Base-by-base conservation (phyloP, 495 filamentous ascomycete species). In the Sporormia fimetaria region DNA sequence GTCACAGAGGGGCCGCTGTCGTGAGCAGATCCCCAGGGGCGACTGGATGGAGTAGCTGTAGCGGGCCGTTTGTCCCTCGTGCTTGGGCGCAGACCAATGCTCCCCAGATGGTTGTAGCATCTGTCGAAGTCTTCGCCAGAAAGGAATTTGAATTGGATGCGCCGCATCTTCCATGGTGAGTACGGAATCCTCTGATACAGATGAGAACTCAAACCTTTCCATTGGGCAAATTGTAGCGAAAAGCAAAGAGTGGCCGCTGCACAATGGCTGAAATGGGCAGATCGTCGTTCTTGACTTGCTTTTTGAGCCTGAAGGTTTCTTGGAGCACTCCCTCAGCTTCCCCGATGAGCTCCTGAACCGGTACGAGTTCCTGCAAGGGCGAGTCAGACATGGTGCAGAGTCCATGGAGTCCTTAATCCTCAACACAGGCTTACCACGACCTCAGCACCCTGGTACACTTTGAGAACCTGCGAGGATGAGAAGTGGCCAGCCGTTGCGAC, bases 71-170 rank as follows among this genome's bases (percentile, higher is more conserved):
- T n/a, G n/a, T n/a, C n/a, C 14, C n/a, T 11, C 17, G 16, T 21
- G 15, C 25, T 47, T 17, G 63, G 51, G 11, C 45, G 53, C 15
- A 63, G 57, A 4, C 58, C 60, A 11, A 62, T 47, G 22, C 36
- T 21, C 17, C 49, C 54, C 6, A 70, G 42, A 9, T 57, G 37
- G 3, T 54, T 38, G 26, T 54, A 20, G 7, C 40, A 62, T 11
- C 33, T 52, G 6, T 57, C 43, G 42, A 59, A 70, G 29, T 66
- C 63, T 10, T 40, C 14, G 3, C 57, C 57, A 9, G 47, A 55
- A 9, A 43, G 33, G 41, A 69, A 67, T 37, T 60, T 66, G 1
- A 71, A 39, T 43, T 71, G 67, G 47, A 68, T 52, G n/a, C 67
- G 56, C 24, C 57, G 63, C 25, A 63, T 51, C 67, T 70, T 12